Evolutionary conservation across 2,329 filamentous ascomycete species (phyloP).

Genomic region (Orbilia javanica): DNA sequence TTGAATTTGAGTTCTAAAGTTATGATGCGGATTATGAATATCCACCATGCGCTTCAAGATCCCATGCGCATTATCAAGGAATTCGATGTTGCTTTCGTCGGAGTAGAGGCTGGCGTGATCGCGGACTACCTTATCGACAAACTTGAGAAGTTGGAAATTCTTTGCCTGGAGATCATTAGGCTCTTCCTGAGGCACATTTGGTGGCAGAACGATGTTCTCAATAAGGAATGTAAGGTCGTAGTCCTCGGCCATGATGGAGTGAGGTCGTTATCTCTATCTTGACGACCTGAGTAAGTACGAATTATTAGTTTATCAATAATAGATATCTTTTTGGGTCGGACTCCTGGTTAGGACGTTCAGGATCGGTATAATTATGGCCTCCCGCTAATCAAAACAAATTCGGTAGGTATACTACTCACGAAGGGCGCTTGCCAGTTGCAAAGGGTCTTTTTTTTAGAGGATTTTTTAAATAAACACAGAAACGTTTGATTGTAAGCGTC

Average conservation of each 20-base stretch:
- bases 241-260: neutral
- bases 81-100: neutral
- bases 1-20: conserved; percentile 3
- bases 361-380: no score
- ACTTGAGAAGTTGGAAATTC: conserved; percentile 4
- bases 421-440: no score
- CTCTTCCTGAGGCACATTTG: conserved; percentile 33
- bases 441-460: no score
- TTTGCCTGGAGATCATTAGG: neutral
- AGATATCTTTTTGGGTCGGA: no score
- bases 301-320: no score
- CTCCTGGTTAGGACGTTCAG: no score
- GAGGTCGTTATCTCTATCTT: no score
- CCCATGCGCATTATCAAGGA: neutral
- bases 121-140: conserved; percentile 1
- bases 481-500: no score
- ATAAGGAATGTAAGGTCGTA: conserved; percentile 15
- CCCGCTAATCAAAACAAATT: no score
- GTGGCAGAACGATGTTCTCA: conserved; percentile 36
- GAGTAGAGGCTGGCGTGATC: neutral
- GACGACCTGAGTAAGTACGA: no score
- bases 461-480: no score
- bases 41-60: neutral
- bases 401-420: no score
- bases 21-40: neutral